Evolutionary conservation across 805 yeast species (phyloP).

Genomic region (Zygotorulaspora danielsina): DNA sequence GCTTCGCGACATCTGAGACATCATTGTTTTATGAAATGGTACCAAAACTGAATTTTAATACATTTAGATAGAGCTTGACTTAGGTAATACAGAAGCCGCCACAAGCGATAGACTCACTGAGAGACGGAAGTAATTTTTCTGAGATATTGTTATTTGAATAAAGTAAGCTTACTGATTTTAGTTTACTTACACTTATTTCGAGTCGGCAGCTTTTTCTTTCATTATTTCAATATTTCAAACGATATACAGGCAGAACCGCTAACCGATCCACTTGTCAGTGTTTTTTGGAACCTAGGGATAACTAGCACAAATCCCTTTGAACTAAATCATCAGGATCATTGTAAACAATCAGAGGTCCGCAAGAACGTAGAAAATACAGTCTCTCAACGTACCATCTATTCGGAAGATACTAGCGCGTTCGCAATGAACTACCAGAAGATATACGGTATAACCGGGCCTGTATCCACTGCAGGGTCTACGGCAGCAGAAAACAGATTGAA

Average conservation of each 20-base stretch:
- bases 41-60: no score
- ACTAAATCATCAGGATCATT: neutral
- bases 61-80: no score
- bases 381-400: neutral
- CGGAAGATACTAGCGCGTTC: neutral
- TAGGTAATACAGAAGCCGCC: no score
- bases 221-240: constrained; percentile 10
- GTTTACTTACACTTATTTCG: no score
- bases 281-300: constrained; percentile 8
- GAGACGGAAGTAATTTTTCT: no score
- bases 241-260: constrained; percentile 1
- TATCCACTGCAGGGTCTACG: constrained; percentile 80
- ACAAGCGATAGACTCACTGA: no score
- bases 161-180: no score
- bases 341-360: neutral
- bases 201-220: no score
- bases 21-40: no score
- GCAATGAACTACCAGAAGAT: constrained; percentile 34
- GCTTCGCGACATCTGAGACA: no score
- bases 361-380: neutral
- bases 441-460: constrained; percentile 50
- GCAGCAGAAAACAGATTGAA: constrained; percentile 72
- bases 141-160: no score
- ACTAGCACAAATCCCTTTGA: constrained; percentile 1
- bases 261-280: constrained; percentile 7